phyloP scores from a whole-genome alignment of 495 filamentous ascomycete species.

The Thozetella sp. region DNA sequence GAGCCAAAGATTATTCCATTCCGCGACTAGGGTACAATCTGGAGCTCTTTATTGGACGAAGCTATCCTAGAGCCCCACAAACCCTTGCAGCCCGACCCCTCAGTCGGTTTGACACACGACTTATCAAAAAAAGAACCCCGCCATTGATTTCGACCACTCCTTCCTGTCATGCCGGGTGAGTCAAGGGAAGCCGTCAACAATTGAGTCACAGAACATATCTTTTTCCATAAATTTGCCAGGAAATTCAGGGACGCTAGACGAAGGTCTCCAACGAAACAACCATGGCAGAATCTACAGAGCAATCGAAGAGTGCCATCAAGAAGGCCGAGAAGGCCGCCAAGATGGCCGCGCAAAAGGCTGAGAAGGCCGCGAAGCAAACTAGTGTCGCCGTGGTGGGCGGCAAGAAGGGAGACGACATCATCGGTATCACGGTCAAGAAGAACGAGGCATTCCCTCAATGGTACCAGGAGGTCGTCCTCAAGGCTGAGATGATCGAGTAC shows the following conservation, averaged over 20 bases:
- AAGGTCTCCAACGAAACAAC: conserved; percentile 9
- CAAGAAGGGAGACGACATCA: conserved; percentile 63
- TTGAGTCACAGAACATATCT: not conserved
- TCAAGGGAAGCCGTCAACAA: not conserved
- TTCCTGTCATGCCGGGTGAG: not conserved
- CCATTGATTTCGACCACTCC: not conserved
- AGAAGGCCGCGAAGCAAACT: conserved; percentile 63
- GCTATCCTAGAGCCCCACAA: not conserved
- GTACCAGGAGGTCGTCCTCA: conserved; percentile 95
- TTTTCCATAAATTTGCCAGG: not conserved
- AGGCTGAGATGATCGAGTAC: conserved; percentile 88
- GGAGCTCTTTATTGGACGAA: conserved; percentile 3
- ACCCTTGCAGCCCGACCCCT: not conserved
- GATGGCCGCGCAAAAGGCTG: conserved; percentile 65
- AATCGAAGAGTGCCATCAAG: conserved; percentile 72
- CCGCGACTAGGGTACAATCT: conserved; percentile 5
- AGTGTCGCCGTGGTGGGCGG: conserved; percentile 44
- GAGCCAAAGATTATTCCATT: conserved; percentile 28
- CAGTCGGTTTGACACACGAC: conserved; percentile 1
- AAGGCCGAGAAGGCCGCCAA: conserved; percentile 71
- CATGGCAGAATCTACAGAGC: conserved; percentile 48
- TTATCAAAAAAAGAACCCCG: conserved; percentile 4
- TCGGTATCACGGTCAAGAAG: conserved; percentile 85
- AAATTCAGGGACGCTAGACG: not conserved
- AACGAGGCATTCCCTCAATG: conserved; percentile 86